Evolutionary conservation across 495 filamentous ascomycete genomes (phyloP).

Genomic region (Aspergillus sclerotiicarbonarius): DNA sequence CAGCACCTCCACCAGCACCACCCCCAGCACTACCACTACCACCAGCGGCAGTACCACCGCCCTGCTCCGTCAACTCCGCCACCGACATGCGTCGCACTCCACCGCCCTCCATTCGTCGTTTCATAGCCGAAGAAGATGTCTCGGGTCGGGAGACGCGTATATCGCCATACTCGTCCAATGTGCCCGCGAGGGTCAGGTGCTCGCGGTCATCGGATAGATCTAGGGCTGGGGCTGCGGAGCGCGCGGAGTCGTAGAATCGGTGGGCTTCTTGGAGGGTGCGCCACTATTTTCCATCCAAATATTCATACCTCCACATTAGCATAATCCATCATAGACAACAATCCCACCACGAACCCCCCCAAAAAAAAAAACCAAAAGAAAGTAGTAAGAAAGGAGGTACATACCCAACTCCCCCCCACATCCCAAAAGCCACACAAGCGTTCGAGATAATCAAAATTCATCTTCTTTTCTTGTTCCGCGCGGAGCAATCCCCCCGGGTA

Average conservation of each 20-base stretch:
- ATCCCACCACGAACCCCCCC: no score
- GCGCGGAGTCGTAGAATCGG: constrained; percentile 40
- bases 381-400: not conserved
- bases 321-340: not conserved
- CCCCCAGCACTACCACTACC: not conserved
- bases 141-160: constrained; percentile 28
- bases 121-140: not conserved
- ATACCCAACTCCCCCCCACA: constrained; percentile 42
- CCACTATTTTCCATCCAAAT: no score
- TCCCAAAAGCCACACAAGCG: constrained; percentile 39
- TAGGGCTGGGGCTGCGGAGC: constrained; percentile 23
- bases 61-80: constrained; percentile 1
- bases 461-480: constrained; percentile 37
- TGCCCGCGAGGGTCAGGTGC: constrained; percentile 37
- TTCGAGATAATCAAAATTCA: constrained; percentile 40
- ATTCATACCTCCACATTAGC: not conserved
- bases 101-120: no score
- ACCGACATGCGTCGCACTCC: not conserved
- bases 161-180: constrained; percentile 45
- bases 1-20: not conserved
- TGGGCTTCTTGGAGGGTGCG: constrained; percentile 44
- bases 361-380: not conserved
- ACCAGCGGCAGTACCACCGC: not conserved
- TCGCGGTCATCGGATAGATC: constrained; percentile 22
- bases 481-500: constrained; percentile 39